phyloP scores from a whole-genome alignment of 2,329 filamentous ascomycete genomes.

The Diplodia seriata region DNA sequence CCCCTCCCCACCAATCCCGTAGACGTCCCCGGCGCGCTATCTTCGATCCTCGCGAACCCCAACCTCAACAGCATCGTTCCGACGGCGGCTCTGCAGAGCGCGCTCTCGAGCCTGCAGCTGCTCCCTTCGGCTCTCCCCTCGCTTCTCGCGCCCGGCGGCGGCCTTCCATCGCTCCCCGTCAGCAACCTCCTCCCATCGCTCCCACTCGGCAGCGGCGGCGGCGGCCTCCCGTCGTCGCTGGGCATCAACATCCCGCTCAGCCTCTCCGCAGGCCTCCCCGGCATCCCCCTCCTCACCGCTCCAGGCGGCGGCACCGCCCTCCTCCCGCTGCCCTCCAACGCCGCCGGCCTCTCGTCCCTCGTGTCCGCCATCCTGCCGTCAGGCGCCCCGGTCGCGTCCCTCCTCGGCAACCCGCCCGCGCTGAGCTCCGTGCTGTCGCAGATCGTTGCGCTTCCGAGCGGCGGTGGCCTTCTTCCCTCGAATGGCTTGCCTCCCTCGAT shows the following conservation, averaged over 20 bases:
- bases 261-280: too few species aligned
- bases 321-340: not conserved
- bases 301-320: too few species aligned
- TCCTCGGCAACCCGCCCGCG: not conserved
- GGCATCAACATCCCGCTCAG: too few species aligned
- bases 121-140: not conserved
- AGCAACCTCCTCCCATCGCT: too few species aligned
- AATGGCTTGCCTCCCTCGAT: too few species aligned
- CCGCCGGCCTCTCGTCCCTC: not conserved
- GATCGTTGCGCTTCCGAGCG: not conserved
- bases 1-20: not conserved
- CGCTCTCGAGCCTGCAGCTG: not conserved
- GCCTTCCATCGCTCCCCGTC: not conserved
- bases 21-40: not conserved
- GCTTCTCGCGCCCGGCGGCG: not conserved
- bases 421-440: slow-evolving; percentile 7
- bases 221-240: too few species aligned
- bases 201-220: too few species aligned
- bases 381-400: not conserved
- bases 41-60: not conserved
- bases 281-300: too few species aligned
- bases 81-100: not conserved
- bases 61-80: too few species aligned
- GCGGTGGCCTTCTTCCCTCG: too few species aligned
- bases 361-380: not conserved